phyloP scores from a whole-genome alignment of 78 protist genomes.

The Emiliania huxleyi region DNA sequence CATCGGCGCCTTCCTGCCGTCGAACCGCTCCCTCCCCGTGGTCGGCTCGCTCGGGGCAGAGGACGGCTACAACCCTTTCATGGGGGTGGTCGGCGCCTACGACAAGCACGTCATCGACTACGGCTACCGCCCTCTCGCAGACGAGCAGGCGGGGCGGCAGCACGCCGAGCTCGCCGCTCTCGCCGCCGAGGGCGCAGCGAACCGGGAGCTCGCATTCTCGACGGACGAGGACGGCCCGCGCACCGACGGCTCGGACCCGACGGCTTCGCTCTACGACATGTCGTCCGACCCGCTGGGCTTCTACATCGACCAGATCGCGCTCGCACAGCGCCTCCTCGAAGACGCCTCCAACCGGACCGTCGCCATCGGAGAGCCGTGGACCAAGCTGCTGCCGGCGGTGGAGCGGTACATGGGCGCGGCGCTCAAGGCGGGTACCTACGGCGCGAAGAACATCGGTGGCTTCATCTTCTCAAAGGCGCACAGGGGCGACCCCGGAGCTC shows the following conservation, averaged over 20 bases:
- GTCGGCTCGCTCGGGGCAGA: not conserved
- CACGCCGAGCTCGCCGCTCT: not conserved
- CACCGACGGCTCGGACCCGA: not conserved
- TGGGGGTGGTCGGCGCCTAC: not conserved
- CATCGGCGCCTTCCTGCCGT: not conserved
- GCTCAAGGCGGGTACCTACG: not conserved
- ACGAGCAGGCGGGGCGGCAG: not conserved
- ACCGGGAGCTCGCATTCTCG: not conserved
- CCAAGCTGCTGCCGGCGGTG: not conserved
- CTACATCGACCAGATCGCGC: not conserved
- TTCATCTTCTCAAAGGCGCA: not conserved
- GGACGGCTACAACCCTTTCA: not conserved
- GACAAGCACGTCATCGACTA: not conserved
- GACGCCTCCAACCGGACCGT: not conserved
- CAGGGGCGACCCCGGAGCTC: not conserved
- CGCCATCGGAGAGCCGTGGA: not conserved
- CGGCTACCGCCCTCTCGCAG: not conserved
- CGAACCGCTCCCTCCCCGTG: not conserved
- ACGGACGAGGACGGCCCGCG: constrained; percentile 11
- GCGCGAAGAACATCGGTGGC: not conserved
- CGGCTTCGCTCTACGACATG: not conserved
- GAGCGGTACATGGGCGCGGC: not conserved
- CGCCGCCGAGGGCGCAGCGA: not conserved
- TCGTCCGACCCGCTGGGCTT: not conserved
- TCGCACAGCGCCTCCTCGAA: not conserved